These are phyloP conservation scores for Thraustotheca clavata DNA, from an alignment of 352 stramenopile species.

Conservation along the genomic window DNA sequence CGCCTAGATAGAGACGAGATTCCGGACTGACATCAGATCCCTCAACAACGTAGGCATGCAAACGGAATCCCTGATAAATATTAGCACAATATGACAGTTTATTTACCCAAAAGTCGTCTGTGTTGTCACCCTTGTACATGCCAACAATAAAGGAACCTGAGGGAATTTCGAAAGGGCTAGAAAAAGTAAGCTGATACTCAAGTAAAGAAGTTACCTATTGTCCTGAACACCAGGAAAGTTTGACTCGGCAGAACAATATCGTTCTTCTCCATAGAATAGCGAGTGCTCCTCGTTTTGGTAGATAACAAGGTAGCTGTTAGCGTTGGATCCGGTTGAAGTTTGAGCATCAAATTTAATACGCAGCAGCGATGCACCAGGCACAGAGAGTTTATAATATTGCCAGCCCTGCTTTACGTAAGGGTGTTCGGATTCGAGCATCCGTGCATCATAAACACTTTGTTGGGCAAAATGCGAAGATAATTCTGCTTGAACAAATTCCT, in stretches of 20 bases:
- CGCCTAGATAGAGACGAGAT: constrained; percentile 46
- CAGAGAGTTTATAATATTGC: constrained; percentile 61
- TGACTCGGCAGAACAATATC: not conserved
- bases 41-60: constrained; percentile 3
- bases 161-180: constrained; percentile 37
- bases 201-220: constrained; percentile 1
- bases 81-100: constrained; percentile 30
- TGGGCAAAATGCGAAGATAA: constrained; percentile 36
- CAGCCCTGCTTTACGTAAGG: constrained; percentile 40
- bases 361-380: constrained; percentile 61
- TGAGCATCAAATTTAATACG: constrained; percentile 66
- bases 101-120: constrained; percentile 54
- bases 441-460: not conserved
- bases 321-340: constrained; percentile 45
- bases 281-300: not conserved
- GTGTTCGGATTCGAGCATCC: constrained; percentile 41
- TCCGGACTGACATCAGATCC: not conserved
- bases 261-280: not conserved
- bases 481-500: too few species aligned
- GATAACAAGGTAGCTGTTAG: constrained; percentile 26
- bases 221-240: constrained; percentile 15
- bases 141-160: constrained; percentile 66
- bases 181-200: not conserved
- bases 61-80: constrained; percentile 12
- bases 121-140: constrained; percentile 44